Conservation (phyloP, 148 eudicot species). For the Vaccinium vitisidaea region DNA sequence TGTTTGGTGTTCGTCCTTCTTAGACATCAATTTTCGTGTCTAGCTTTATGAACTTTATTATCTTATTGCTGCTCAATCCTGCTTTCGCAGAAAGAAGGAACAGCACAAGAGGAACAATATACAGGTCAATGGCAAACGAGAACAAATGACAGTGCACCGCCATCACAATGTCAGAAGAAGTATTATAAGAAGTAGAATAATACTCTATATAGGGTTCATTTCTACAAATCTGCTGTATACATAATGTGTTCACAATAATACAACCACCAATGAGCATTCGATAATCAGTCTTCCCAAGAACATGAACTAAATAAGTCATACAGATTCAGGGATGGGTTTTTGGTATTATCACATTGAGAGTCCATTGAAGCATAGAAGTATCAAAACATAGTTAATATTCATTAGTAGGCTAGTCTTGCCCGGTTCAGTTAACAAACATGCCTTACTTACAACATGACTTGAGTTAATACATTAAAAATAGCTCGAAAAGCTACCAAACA, state of each 20-base stretch:
- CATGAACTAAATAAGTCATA: not conserved
- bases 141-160: not conserved
- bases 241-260: not conserved
- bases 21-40: not conserved
- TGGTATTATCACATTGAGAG: not conserved
- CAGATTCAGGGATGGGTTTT: not conserved
- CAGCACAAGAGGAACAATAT: slow-evolving; percentile 20
- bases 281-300: not conserved
- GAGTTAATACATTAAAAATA: not conserved
- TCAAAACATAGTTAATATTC: slow-evolving; percentile 5
- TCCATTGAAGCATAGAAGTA: not conserved
- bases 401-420: slow-evolving; percentile 1
- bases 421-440: not conserved
- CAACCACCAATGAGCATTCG: not conserved
- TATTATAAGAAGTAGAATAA: not conserved
- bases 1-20: not conserved
- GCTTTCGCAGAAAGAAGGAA: slow-evolving; percentile 35
- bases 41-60: not conserved
- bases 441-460: slow-evolving; percentile 4
- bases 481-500: not conserved
- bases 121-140: slow-evolving; percentile 20
- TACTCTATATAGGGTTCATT: not conserved
- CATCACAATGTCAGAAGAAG: not conserved
- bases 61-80: not conserved
- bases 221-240: not conserved